Evolutionary conservation across 2,329 filamentous ascomycete genomes (phyloP), one percentile per base, ranked within the genome.

Genomic region (Penicillium sp.): DNA sequence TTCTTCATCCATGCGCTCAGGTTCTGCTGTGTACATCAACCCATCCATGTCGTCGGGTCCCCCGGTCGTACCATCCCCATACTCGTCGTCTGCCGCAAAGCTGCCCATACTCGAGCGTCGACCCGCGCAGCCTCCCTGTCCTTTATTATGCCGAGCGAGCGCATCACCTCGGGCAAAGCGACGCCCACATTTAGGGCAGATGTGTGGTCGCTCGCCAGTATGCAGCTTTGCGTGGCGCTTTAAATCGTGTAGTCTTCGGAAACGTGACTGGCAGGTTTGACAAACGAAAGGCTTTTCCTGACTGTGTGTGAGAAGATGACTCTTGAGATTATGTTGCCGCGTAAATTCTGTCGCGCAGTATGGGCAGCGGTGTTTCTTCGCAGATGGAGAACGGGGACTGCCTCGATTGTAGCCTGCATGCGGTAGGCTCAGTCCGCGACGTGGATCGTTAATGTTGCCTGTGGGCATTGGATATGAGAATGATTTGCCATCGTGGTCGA

Each of bases 201-300:
- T 86, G 62, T 98, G 93, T 12, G 90, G 90, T 63, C 94, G 84
- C 73, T 98, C 93, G 48, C 93, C 93, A 0, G 91, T 97, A 65
- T 98, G 93, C 21, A 98, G 79, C 71, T 98, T 98, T 57, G 86
- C 89, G 67, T 98, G 93, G 35, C 93, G 83, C 74, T 98, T 98
- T 57, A 98, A 72, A 64, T 98, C 93, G 66, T 98, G 93, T 45
- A 97, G 76, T 56, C 93, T 83, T 48, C 93, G 82, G 70, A 98
- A 98, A 45, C 91, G 83, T 69, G 93, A 87, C 60, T 91, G 82
- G 67, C 93, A 98, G n/a, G 87, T 88, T 54, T 88, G 84, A 66
- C 93, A 98, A 26, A 93, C 81, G 64, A 93, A 98, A 0, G 93
- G 93, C 71, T 98, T 98, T 69, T 98, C 93, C 75, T 98, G 91